Evolutionary conservation across 352 stramenopile species (phyloP).

Genomic region (Globisporangium uncinulatum): DNA sequence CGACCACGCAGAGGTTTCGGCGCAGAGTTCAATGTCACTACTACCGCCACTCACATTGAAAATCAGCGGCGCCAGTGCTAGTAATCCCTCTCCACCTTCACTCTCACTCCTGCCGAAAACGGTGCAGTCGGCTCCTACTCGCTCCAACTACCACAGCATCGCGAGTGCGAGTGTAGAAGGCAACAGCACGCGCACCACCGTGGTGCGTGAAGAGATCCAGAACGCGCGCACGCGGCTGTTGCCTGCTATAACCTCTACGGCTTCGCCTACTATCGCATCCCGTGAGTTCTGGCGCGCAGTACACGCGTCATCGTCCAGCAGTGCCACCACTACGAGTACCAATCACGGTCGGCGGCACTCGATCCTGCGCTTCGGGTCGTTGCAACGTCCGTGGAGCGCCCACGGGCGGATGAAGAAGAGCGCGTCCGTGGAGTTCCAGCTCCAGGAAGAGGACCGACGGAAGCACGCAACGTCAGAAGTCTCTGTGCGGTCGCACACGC

Average conservation of each 20-base stretch:
- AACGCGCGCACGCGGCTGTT: constrained; percentile 9
- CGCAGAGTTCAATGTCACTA: background rate
- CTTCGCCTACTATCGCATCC: background rate
- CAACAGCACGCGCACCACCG: background rate
- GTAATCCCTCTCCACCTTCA: background rate
- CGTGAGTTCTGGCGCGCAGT: constrained; percentile 3
- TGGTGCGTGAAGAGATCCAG: background rate
- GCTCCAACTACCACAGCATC: constrained; percentile 3
- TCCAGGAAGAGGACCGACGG: constrained; percentile 35
- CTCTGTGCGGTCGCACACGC: constrained; percentile 14
- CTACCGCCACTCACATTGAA: background rate
- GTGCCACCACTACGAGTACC: constrained; percentile 1
- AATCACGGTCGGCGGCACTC: constrained; percentile 27
- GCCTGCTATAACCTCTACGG: background rate
- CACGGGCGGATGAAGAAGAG: constrained; percentile 40
- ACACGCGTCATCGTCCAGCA: background rate
- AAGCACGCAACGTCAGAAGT: constrained; percentile 18
- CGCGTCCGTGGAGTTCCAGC: constrained; percentile 63
- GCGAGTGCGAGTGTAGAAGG: background rate
- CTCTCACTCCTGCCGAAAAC: background rate
- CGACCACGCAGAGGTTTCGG: no score
- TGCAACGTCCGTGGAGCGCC: constrained; percentile 18
- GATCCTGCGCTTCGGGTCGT: constrained; percentile 59
- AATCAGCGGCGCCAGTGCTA: background rate
- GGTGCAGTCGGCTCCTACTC: constrained; percentile 7